phyloP scores from a whole-genome alignment of 805 yeast species.

The Ogataea kodamae region DNA sequence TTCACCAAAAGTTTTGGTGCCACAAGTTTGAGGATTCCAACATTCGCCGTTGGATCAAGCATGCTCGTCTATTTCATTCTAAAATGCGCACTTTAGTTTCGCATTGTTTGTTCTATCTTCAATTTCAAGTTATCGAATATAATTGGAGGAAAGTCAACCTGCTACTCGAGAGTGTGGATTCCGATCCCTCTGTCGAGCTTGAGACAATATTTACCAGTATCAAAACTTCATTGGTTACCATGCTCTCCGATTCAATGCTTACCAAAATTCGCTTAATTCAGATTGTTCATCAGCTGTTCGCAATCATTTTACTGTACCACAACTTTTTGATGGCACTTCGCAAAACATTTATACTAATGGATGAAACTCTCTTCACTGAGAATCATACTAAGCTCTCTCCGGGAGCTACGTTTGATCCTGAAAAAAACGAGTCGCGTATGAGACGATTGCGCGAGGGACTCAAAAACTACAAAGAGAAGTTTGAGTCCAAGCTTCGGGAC shows the following conservation, averaged over 20 bases:
- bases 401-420: slow-evolving; percentile 38
- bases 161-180: slow-evolving; percentile 25
- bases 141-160: slow-evolving; percentile 44
- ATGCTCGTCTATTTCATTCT: slow-evolving; percentile 52
- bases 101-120: slow-evolving; percentile 52
- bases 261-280: slow-evolving; percentile 54
- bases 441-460: slow-evolving; percentile 40
- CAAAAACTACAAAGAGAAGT: slow-evolving; percentile 41
- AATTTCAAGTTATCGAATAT: slow-evolving; percentile 55
- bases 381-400: slow-evolving; percentile 35
- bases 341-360: slow-evolving; percentile 49
- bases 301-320: slow-evolving; percentile 45
- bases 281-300: slow-evolving; percentile 42
- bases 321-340: slow-evolving; percentile 50
- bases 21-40: slow-evolving; percentile 40
- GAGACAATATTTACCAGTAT: slow-evolving; percentile 44
- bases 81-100: slow-evolving; percentile 56
- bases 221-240: slow-evolving; percentile 56
- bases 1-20: slow-evolving; percentile 64
- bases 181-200: slow-evolving; percentile 27
- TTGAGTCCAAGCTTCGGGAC: slow-evolving; percentile 42
- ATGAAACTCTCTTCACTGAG: slow-evolving; percentile 42
- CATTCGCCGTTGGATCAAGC: slow-evolving; percentile 50
- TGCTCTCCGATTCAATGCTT: slow-evolving; percentile 62
- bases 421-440: slow-evolving; percentile 39